These are phyloP conservation scores for Naganishia antarctica DNA, from an alignment of 768 basidiomycete genomes.

Conservation along the genomic window DNA sequence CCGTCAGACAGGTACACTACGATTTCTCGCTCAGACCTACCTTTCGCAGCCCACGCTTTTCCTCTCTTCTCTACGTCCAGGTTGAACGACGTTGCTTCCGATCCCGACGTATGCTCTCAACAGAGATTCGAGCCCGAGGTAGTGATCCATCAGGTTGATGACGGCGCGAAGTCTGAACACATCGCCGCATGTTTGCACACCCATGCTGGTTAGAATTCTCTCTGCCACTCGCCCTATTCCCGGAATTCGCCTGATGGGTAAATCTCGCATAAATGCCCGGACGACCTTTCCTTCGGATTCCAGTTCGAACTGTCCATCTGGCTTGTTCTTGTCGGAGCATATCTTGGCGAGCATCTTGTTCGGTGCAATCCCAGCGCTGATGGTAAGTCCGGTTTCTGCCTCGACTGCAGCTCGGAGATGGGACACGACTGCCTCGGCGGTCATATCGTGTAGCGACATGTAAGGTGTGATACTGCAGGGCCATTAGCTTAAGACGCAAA, in stretches of 20 bases:
- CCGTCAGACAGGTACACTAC: slow-evolving; percentile 1
- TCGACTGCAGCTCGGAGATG: slow-evolving; percentile 70
- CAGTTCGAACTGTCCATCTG: slow-evolving; percentile 82
- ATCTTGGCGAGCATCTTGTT: slow-evolving; percentile 98
- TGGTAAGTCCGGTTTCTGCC: slow-evolving; percentile 76
- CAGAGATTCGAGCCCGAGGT: slow-evolving; percentile 71
- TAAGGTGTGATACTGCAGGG: slow-evolving; percentile 70
- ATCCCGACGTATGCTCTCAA: slow-evolving; percentile 78
- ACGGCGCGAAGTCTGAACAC: slow-evolving; percentile 69
- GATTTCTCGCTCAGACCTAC: slow-evolving; percentile 49
- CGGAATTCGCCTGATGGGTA: slow-evolving; percentile 71
- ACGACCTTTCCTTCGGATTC: slow-evolving; percentile 63
- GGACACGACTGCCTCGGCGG: slow-evolving; percentile 68
- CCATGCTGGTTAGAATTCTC: slow-evolving; percentile 55
- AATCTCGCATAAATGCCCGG: slow-evolving; percentile 67
- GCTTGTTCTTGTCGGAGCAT: slow-evolving; percentile 94
- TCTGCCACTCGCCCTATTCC: slow-evolving; percentile 90
- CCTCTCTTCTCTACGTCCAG: slow-evolving; percentile 69
- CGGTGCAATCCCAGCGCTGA: slow-evolving; percentile 90
- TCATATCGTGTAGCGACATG: slow-evolving; percentile 63
- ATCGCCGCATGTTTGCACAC: slow-evolving; percentile 75
- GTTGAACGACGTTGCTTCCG: slow-evolving; percentile 72
- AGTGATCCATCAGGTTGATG: slow-evolving; percentile 77
- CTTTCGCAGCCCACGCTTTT: slow-evolving; percentile 91
- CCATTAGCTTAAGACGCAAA: not conserved